Conservation (phyloP, 495 filamentous ascomycete species). For the Haplographium delicatum region DNA sequence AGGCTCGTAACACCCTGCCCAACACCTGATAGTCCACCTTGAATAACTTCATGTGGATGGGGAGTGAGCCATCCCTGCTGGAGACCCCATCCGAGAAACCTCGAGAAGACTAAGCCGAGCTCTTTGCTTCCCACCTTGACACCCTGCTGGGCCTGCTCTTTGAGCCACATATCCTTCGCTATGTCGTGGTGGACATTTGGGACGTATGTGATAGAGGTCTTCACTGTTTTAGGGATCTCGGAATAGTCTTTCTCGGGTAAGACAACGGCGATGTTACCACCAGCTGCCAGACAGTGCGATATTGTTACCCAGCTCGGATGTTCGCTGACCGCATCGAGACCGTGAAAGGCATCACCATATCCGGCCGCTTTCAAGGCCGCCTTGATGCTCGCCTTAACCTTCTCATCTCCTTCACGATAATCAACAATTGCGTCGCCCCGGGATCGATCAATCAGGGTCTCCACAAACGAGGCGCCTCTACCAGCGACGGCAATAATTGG, state of each 20-base stretch:
- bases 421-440: constrained; percentile 69
- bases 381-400: constrained; percentile 41
- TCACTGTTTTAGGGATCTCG: not conserved
- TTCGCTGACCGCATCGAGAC: constrained; percentile 55
- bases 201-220: not conserved
- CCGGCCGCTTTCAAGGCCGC: constrained; percentile 30
- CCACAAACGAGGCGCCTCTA: constrained; percentile 48
- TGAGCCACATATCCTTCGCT: no score
- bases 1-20: constrained; percentile 49
- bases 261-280: constrained; percentile 37
- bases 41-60: constrained; percentile 56
- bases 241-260: constrained; percentile 36
- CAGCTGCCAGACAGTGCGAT: constrained; percentile 28
- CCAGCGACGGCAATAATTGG: constrained; percentile 70
- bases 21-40: constrained; percentile 52
- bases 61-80: constrained; percentile 52
- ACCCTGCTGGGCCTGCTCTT: not conserved
- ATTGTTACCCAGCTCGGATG: constrained; percentile 36
- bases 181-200: not conserved
- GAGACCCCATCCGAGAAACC: constrained; percentile 47
- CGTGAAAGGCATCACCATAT: constrained; percentile 35
- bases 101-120: constrained; percentile 51
- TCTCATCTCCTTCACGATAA: constrained; percentile 56
- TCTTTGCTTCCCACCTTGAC: constrained; percentile 33
- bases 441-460: constrained; percentile 49